phyloP scores from a whole-genome alignment of 1,284 basidiomycete genomes.

The Ceratobasidium papillatum region DNA sequence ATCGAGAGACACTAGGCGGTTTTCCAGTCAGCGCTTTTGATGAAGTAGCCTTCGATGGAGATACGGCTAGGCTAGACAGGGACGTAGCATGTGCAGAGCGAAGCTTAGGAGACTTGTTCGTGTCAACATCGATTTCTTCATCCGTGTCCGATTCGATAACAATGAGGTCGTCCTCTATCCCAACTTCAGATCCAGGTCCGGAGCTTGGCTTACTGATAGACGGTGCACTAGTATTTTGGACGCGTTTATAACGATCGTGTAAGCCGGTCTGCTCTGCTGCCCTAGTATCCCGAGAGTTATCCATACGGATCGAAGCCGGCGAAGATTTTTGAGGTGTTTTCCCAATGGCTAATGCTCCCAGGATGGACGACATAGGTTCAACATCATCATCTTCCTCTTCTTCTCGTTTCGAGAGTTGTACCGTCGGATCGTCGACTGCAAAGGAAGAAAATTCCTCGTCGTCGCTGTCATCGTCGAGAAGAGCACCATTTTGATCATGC shows the following conservation, averaged over 20 bases:
- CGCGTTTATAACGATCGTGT: background rate
- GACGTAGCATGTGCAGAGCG: background rate
- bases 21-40: background rate
- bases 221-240: background rate
- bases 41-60: background rate
- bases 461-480: constrained; percentile 23
- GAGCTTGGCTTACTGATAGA: background rate
- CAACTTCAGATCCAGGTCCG: background rate
- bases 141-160: constrained; percentile 34
- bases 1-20: background rate
- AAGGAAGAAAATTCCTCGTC: constrained; percentile 37
- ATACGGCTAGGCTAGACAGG: background rate
- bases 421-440: constrained; percentile 7
- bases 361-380: constrained; percentile 32
- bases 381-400: constrained; percentile 26
- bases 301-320: background rate
- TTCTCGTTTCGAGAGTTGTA: constrained; percentile 20
- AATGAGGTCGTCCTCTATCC: constrained; percentile 23
- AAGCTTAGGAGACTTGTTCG: background rate
- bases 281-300: background rate
- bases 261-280: background rate
- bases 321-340: background rate
- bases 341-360: constrained; percentile 24
- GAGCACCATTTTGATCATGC: constrained; percentile 22
- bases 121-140: constrained; percentile 2